Evolutionary conservation across 768 basidiomycete genomes (phyloP), one percentile per base, ranked within the genome.

Genomic region (Kockovaella imperatae): DNA sequence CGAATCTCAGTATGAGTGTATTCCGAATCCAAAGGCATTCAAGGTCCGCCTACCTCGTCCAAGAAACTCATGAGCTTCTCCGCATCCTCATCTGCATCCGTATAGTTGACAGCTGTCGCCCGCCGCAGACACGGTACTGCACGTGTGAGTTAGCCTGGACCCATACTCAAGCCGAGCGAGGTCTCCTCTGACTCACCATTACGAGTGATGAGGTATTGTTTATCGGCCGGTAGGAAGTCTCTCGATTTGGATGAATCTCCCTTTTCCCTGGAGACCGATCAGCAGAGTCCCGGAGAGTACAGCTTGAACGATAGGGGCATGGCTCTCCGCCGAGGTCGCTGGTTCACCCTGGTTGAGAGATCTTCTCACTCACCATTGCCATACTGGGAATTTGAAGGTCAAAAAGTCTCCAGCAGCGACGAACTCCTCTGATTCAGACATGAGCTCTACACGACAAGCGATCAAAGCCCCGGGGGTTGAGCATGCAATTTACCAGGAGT

Each of bases 391-490:
- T 76, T 99, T 99, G 80, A 96, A 96, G 5, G 83, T 77, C 50
- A 99, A 75, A 73, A 96, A 97, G 72, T 99, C 95, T 45, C 95
- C 95, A 6, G 95, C 95, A 14, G 87, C 89, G 24, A 96, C 88
- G 65, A 95, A 97, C 73, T 97, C 95, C 80, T 99, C 93, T 86
- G 68, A 42, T 29, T 24, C 53, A 51, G 48, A n/a, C n/a, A n/a
- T n/a, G n/a, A n/a, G n/a, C n/a, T n/a, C n/a, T n/a, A n/a, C 41
- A 20, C 31, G 20, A 7, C 24, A 26, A 20, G 17, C 14, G 17
- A 35, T 11, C 17, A 4, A 18, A 28, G 21, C 13, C 18, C 36
- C 3, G 4, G 15, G n/a, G n/a, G 17, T 15, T 23, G 23, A 39
- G 3, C 7, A 21, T 13, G 24, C 28, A 35, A 34, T 66, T 31